Conservation (phyloP, 495 filamentous ascomycete species). For the Apodospora peruviana region DNA sequence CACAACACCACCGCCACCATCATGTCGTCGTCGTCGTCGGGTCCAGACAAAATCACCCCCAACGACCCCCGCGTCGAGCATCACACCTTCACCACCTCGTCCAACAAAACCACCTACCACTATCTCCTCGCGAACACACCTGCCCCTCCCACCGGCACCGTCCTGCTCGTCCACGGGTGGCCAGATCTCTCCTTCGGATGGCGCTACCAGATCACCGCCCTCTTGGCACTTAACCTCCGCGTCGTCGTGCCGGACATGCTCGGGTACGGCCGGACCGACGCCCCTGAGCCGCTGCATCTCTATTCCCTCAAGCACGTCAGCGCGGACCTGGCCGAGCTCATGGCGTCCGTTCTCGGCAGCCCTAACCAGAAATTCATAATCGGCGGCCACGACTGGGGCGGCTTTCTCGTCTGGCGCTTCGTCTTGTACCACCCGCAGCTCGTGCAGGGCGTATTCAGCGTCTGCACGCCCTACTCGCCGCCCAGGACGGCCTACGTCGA, state of each 20-base stretch:
- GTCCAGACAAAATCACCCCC: conserved; percentile 53
- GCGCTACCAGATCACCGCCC: conserved; percentile 74
- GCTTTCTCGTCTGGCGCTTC: conserved; percentile 51
- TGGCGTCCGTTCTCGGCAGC: conserved; percentile 2
- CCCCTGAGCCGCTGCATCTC: conserved; percentile 37
- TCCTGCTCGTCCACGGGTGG: conserved; percentile 56
- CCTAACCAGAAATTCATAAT: not conserved
- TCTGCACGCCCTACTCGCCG: conserved; percentile 69
- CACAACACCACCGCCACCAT: not conserved
- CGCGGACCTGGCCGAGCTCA: conserved; percentile 49
- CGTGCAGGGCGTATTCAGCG: conserved; percentile 63
- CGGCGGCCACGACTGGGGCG: conserved; percentile 62
- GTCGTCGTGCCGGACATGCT: conserved; percentile 43
- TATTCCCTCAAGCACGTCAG: conserved; percentile 64
- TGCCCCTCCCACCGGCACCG: conserved; percentile 45
- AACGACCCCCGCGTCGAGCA: conserved; percentile 59
- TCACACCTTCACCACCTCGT: conserved; percentile 46
- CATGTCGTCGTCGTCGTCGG: not conserved
- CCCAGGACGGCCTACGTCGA: conserved; percentile 41
- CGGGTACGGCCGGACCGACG: conserved; percentile 67
- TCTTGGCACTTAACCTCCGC: conserved; percentile 57
- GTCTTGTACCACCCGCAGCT: conserved; percentile 68
- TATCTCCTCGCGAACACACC: conserved; percentile 60
- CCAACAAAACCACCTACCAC: conserved; percentile 56
- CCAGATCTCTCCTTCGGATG: conserved; percentile 68